Percentiles rank a stretch among this genome's conserved stretches.
Evolutionary conservation across 108 stramenopile genomes (phyloP).

Genomic region (Chaetoceros muelleri): DNA sequence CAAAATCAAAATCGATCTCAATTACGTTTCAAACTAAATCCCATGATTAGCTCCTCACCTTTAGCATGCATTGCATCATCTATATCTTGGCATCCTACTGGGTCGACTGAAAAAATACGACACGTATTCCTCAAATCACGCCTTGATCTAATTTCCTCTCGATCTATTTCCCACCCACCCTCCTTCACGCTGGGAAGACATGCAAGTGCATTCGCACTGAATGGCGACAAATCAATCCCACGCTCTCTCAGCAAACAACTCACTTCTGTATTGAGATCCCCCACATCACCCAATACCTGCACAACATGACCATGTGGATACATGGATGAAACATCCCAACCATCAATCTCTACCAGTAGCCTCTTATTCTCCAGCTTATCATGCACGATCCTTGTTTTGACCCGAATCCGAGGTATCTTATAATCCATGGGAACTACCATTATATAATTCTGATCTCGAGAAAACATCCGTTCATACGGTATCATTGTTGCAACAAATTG

Average conservation of each 20-base stretch:
- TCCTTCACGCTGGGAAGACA: slow-evolving; percentile 38
- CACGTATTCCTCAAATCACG: slow-evolving; percentile 29
- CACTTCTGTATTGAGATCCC: slow-evolving; percentile 51
- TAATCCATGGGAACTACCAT: slow-evolving; percentile 46
- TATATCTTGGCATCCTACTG: slow-evolving; percentile 64
- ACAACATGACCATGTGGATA: slow-evolving; percentile 34
- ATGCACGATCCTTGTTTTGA: slow-evolving; percentile 18
- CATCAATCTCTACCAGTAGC: slow-evolving; percentile 30
- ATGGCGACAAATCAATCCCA: slow-evolving; percentile 39
- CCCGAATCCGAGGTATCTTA: slow-evolving; percentile 43
- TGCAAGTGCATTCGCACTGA: slow-evolving; percentile 49
- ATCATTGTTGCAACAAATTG: slow-evolving; percentile 33
- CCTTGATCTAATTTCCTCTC: slow-evolving; percentile 26
- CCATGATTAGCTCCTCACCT: background rate
- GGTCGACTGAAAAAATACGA: slow-evolving; percentile 63
- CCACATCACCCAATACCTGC: slow-evolving; percentile 33
- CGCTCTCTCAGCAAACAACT: slow-evolving; percentile 44
- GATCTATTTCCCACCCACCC: slow-evolving; percentile 29
- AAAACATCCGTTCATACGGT: slow-evolving; percentile 14
- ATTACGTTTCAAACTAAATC: background rate
- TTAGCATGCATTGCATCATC: slow-evolving; percentile 50
- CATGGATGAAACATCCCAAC: slow-evolving; percentile 35
- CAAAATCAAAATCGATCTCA: background rate
- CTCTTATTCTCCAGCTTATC: slow-evolving; percentile 10
- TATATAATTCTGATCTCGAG: background rate